Evolutionary conservation across 2,329 filamentous ascomycete species (phyloP), one percentile per base, ranked within the genome.

Genomic region (Pyricularia sp.): DNA sequence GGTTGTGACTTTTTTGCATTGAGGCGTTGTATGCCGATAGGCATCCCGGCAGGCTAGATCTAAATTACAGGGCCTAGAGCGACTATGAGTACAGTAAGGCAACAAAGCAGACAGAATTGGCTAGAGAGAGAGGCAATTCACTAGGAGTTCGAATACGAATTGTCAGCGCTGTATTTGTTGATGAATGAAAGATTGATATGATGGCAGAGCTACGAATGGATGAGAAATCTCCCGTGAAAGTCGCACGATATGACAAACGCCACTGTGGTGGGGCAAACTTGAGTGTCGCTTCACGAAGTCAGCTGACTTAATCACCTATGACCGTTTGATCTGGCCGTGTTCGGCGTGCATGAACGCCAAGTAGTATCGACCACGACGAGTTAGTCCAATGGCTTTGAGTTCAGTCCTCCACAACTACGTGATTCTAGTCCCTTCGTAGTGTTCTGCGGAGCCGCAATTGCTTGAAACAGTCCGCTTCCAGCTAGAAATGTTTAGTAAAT

Each of bases 1-100:
- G 91, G 90, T 66, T 89, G 87, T 64, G 88, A 85, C 60, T 81
- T 84, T 71, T 84, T 88, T 69, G 86, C 87, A 71, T 96, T 96
- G 63, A 96, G 79, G 67, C 91, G 84, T 76, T 91, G 84, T 72
- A 91, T 89, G 64, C 90, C 90, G 65, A 91, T 77, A 62, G 89
- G 88, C 90, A 94, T 94, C 5, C 30, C 64, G 6, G 12, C 55
- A 28, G 26, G 16, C 12, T 19, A 40, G 33, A 33, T 10, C 31
- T 33, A 33, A 33, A 40, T 16, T 40, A 40, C 33, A 16, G 13
- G 13, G 33, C 33, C 22, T 9, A 26, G 13, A 57, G 22, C 53
- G 13, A 31, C 24, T 30, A 1, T 3, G 13, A 19, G 6, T 26
- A 59, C 9, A 3, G 30, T 28, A 30, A 2, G 24, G 13, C 4